A percentile compares a stretch with the other conserved stretches of the same genome.
Evolutionary conservation across 1,284 basidiomycete species (phyloP).

Genomic region (Coniophora puteana): DNA sequence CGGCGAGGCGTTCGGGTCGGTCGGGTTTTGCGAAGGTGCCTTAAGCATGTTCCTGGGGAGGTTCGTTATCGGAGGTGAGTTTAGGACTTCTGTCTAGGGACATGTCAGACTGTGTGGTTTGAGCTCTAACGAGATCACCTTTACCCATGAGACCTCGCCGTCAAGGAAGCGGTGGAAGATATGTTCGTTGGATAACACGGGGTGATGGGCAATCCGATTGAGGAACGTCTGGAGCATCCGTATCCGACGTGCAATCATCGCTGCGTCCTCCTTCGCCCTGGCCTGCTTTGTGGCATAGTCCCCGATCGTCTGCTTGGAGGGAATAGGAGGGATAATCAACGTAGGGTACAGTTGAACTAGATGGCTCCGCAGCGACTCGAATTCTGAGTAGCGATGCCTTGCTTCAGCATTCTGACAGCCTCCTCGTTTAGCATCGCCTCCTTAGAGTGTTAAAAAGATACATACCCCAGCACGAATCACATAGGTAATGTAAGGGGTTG

Average conservation of each 20-base stretch:
- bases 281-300: constrained; percentile 98
- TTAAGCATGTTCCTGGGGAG: constrained; percentile 95
- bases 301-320: constrained; percentile 92
- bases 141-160: constrained; percentile 94
- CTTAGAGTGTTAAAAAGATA: constrained; percentile 1
- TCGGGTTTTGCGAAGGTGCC: constrained; percentile 93
- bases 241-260: constrained; percentile 88
- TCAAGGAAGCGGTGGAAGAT: constrained; percentile 95
- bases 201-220: constrained; percentile 85
- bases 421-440: constrained; percentile 10
- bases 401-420: constrained; percentile 70
- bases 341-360: constrained; percentile 92
- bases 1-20: constrained; percentile 68
- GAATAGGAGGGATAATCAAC: constrained; percentile 96
- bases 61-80: constrained; percentile 86
- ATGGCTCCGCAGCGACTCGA: constrained; percentile 86
- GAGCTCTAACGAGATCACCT: constrained; percentile 11
- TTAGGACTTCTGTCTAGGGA: constrained; percentile 79
- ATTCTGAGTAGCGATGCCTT: constrained; percentile 94
- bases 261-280: constrained; percentile 95
- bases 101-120: constrained; percentile 7
- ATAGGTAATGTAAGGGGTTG: constrained; percentile 92
- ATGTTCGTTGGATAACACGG: constrained; percentile 91
- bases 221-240: constrained; percentile 96
- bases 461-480: constrained; percentile 86